Evolutionary conservation across 257 asterid genomes (phyloP).

Genomic region (Anisodus acutangulus): DNA sequence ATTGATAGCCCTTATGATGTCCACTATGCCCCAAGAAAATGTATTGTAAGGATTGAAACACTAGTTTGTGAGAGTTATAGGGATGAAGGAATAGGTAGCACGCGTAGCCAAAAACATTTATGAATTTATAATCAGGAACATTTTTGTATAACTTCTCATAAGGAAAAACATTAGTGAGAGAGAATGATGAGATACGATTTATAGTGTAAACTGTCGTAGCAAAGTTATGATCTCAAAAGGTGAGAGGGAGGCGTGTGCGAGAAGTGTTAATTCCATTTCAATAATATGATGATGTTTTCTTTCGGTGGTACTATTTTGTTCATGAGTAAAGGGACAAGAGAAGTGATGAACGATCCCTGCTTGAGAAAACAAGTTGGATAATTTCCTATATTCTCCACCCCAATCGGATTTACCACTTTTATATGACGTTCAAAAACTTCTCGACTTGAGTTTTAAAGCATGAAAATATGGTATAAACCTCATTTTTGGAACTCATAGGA

Average conservation of each 20-base stretch:
- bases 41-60: too few species aligned
- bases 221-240: neutral
- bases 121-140: too few species aligned
- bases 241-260: neutral
- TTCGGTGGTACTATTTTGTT: slow-evolving; percentile 17
- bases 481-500: neutral
- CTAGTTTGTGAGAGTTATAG: too few species aligned
- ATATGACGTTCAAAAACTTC: neutral
- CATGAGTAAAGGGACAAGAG: slow-evolving; percentile 18
- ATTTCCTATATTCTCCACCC: slow-evolving; percentile 21
- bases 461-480: neutral
- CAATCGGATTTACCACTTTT: neutral
- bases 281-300: neutral
- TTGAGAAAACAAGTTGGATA: neutral
- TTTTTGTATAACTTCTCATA: too few species aligned
- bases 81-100: too few species aligned
- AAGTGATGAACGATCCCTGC: slow-evolving; percentile 9
- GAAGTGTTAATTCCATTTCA: neutral
- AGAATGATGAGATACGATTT: neutral
- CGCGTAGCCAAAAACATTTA: too few species aligned
- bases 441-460: neutral
- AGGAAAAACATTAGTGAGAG: too few species aligned
- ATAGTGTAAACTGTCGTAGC: neutral
- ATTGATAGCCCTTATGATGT: too few species aligned
- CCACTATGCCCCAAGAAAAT: too few species aligned